These are phyloP conservation scores for Baorangia bicolor DNA, from an alignment of 768 basidiomycete genomes.

Conservation along the genomic window DNA sequence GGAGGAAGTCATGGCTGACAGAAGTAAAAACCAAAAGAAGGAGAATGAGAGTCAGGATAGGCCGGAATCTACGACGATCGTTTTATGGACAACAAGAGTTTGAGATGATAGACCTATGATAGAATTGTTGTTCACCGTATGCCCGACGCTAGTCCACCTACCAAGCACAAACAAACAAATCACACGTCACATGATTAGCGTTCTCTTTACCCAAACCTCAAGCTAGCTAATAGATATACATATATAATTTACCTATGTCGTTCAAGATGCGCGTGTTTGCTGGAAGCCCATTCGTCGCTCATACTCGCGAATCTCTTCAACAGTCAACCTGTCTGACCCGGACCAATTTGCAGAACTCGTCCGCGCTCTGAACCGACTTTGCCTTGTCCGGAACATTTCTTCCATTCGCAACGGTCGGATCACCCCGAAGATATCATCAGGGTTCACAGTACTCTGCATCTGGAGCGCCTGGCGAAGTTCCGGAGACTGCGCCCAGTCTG, in stretches of 20 bases:
- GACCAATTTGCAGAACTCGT: constrained; percentile 97
- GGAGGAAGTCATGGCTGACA: constrained; percentile 63
- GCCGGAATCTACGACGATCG: constrained; percentile 31
- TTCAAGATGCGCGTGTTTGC: constrained; percentile 24
- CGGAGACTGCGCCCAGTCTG: constrained; percentile 91
- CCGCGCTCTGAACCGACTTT: constrained; percentile 81
- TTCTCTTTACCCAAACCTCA: neutral
- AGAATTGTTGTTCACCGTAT: constrained; percentile 24
- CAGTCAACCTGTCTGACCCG: constrained; percentile 84
- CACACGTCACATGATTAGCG: constrained; percentile 15
- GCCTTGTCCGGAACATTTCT: constrained; percentile 81
- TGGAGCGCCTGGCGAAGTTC: constrained; percentile 76
- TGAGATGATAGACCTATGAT: constrained; percentile 27
- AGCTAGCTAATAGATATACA: neutral
- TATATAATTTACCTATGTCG: constrained; percentile 8
- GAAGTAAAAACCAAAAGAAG: constrained; percentile 27
- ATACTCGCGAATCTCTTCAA: constrained; percentile 84
- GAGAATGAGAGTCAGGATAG: constrained; percentile 31
- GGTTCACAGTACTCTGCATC: constrained; percentile 83
- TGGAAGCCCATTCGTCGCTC: constrained; percentile 88
- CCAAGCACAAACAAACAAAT: constrained; percentile 27
- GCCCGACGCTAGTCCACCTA: constrained; percentile 9
- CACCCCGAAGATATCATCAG: constrained; percentile 89
- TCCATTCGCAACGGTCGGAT: constrained; percentile 89
- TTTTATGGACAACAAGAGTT: constrained; percentile 32